phyloP scores from a whole-genome alignment of 169 alveolate species.

The Plasmodium cynomolgi region DNA sequence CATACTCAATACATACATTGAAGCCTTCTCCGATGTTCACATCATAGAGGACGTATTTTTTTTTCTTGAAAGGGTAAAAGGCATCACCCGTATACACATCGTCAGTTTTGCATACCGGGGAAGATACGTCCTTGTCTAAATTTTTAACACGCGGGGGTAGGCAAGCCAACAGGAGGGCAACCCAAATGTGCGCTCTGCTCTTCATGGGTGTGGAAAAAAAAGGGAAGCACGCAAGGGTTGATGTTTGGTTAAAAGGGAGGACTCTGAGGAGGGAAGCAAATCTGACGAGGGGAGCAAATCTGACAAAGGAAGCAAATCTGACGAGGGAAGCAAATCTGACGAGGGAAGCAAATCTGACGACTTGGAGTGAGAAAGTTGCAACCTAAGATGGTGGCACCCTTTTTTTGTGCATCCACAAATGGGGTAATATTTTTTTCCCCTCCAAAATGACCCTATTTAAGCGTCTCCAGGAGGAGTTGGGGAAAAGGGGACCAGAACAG shows the following conservation, averaged over 20 bases:
- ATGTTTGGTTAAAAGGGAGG: neutral
- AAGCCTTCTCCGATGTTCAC: conserved; percentile 81
- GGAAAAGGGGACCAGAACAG: neutral
- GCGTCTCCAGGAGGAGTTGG: neutral
- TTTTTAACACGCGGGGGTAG: neutral
- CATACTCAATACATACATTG: conserved; percentile 29
- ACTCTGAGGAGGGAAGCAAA: too few relatives aligned
- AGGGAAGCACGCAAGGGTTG: neutral
- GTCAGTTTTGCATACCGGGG: conserved; percentile 23
- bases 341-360: neutral
- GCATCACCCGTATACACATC: conserved; percentile 52
- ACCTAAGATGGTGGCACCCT: neutral
- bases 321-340: neutral
- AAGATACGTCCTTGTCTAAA: neutral
- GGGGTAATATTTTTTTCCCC: neutral
- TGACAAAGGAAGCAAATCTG: neutral
- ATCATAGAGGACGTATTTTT: conserved; percentile 73
- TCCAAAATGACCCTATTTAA: neutral
- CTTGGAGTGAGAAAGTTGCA: neutral
- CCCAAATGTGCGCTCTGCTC: neutral
- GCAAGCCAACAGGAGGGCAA: neutral
- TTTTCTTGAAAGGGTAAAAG: conserved; percentile 39
- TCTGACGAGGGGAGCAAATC: too few relatives aligned
- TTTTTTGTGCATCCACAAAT: neutral
- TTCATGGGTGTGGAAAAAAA: neutral